phyloP scores from a whole-genome alignment of 352 stramenopile genomes.

The Globisporangium spinosum region DNA sequence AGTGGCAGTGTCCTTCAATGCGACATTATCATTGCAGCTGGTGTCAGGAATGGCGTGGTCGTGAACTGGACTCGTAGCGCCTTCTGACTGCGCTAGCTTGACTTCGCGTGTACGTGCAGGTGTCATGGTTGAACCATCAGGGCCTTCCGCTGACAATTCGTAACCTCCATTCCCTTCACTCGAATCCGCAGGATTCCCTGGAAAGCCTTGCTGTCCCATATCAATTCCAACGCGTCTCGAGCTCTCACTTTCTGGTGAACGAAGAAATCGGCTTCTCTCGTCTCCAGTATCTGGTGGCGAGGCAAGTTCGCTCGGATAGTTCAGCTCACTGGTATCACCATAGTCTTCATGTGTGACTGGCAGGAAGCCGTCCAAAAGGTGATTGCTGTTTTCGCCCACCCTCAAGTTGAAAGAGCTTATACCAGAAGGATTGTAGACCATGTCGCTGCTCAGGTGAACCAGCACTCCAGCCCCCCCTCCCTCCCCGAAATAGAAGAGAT shows the following conservation, averaged over 20 bases:
- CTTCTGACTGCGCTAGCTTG: not conserved
- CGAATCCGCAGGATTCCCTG: too few species aligned
- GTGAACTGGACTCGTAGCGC: too few species aligned
- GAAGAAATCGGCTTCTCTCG: not conserved
- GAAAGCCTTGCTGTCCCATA: not conserved
- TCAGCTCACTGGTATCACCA: not conserved
- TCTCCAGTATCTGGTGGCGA: constrained; percentile 1
- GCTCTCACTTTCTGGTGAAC: not conserved
- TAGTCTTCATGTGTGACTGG: not conserved
- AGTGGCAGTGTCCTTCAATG: not conserved
- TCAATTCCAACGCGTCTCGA: too few species aligned
- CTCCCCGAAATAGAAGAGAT: constrained; percentile 3
- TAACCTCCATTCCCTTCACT: not conserved
- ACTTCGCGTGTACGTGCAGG: not conserved
- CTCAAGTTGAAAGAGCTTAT: not conserved
- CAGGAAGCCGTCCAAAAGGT: not conserved
- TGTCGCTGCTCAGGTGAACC: not conserved
- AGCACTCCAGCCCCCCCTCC: not conserved
- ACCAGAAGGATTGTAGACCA: not conserved
- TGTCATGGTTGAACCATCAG: not conserved
- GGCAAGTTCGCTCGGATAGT: constrained; percentile 4
- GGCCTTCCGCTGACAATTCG: not conserved
- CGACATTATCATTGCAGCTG: not conserved
- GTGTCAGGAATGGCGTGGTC: not conserved
- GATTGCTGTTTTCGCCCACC: not conserved